These are phyloP conservation scores for Malus hybrid DNA, from an alignment of 331 rosid genomes.

Conservation along the genomic window DNA sequence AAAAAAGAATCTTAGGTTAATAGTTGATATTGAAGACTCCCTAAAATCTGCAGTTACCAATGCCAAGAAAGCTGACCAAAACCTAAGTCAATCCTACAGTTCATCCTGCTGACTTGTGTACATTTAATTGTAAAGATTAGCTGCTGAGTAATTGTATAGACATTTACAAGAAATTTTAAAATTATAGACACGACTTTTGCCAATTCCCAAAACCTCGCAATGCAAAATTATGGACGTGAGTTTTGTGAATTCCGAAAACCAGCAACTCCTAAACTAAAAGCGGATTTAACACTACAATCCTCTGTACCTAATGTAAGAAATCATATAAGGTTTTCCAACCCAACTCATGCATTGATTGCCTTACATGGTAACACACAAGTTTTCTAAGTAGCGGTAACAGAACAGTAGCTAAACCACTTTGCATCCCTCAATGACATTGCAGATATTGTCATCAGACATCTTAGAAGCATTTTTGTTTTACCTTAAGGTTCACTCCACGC, in stretches of 20 bases:
- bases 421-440: background rate
- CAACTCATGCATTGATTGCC: background rate
- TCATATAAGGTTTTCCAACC: background rate
- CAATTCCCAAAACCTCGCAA: background rate
- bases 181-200: too few species aligned
- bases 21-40: background rate
- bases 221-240: background rate
- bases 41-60: background rate
- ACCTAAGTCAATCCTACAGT: background rate
- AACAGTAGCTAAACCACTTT: background rate
- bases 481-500: conserved; percentile 63
- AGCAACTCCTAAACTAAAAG: background rate
- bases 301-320: background rate
- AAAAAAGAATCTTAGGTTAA: background rate
- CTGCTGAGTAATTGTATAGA: too few species aligned
- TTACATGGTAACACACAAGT: background rate
- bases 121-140: too few species aligned
- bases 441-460: background rate
- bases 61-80: background rate
- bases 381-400: background rate
- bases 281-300: background rate
- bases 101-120: background rate
- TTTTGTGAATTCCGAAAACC: background rate
- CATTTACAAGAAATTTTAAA: too few species aligned
- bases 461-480: conserved; percentile 9